phyloP scores from a whole-genome alignment of 2,329 filamentous ascomycete genomes.

The Sporothrix mexicana region DNA sequence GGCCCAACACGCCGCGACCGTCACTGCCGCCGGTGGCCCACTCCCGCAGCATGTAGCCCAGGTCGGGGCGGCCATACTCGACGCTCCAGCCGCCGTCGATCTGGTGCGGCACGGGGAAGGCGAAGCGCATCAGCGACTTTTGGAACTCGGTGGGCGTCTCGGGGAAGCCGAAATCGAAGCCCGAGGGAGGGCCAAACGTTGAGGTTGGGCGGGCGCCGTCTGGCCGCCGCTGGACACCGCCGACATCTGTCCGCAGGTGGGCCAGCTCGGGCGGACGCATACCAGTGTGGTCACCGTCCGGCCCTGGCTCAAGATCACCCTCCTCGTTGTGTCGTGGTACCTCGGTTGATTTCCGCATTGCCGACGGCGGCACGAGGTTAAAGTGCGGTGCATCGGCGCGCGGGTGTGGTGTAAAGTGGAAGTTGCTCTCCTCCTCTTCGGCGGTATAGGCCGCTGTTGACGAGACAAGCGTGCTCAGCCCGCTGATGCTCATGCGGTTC shows the following conservation, averaged over 20 bases:
- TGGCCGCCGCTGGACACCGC: conserved; percentile 38
- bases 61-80: conserved; percentile 88
- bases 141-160: conserved; percentile 86
- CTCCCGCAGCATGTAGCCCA: conserved; percentile 84
- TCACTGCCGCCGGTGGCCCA: conserved; percentile 75
- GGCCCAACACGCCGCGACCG: conserved; percentile 73
- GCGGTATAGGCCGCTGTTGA: conserved; percentile 27
- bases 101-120: conserved; percentile 73
- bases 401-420: conserved; percentile 63
- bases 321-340: conserved; percentile 20
- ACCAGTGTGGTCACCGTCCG: conserved; percentile 31
- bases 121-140: conserved; percentile 88
- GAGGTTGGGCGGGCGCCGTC: conserved; percentile 54
- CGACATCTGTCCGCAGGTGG: conserved; percentile 59
- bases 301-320: conserved; percentile 31
- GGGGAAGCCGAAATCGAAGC: conserved; percentile 82
- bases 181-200: conserved; percentile 64
- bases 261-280: conserved; percentile 60
- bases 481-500: conserved; percentile 38
- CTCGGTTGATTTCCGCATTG: conserved; percentile 31
- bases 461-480: conserved; percentile 45
- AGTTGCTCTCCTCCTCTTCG: conserved; percentile 49
- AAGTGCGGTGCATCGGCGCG: conserved; percentile 61
- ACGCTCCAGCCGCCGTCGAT: conserved; percentile 84
- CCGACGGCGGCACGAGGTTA: conserved; percentile 57